Conservation (phyloP, 2,329 filamentous ascomycete genomes). For the Allantophomopsis lycopodina region DNA sequence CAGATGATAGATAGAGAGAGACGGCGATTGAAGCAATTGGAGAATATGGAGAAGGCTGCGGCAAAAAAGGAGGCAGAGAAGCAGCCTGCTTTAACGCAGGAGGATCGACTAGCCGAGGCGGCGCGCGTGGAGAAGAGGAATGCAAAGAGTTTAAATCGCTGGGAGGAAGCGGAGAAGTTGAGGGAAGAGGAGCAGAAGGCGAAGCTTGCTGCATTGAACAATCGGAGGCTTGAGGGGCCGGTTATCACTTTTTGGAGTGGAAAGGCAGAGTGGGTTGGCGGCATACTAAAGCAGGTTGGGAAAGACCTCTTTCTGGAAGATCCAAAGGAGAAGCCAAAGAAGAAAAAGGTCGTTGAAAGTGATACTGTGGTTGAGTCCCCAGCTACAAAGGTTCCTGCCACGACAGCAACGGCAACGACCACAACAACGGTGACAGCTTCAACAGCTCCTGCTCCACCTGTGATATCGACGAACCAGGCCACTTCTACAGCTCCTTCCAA, state of each 20-base stretch:
- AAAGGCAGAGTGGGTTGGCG: constrained; percentile 68
- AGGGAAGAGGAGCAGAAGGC: constrained; percentile 72
- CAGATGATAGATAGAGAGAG: constrained; percentile 64
- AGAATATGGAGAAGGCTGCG: constrained; percentile 43
- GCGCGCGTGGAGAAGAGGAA: constrained; percentile 75
- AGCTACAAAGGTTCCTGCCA: not conserved
- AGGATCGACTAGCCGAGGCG: constrained; percentile 70
- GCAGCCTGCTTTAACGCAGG: constrained; percentile 75
- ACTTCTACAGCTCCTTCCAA: no score
- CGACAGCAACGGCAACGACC: not conserved
- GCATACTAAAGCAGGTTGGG: constrained; percentile 58
- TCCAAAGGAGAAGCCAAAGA: constrained; percentile 32
- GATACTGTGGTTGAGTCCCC: constrained; percentile 7
- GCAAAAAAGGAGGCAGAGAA: constrained; percentile 59
- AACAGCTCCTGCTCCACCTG: not conserved
- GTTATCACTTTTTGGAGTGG: constrained; percentile 92
- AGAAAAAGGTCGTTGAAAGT: constrained; percentile 41
- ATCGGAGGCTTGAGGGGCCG: constrained; percentile 74
- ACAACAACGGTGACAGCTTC: not conserved
- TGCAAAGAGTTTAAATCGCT: constrained; percentile 78
- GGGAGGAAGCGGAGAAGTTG: constrained; percentile 86
- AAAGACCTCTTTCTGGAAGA: constrained; percentile 49
- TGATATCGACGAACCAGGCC: no score
- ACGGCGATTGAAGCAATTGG: constrained; percentile 56
- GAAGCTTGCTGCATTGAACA: constrained; percentile 77